Conservation (phyloP, 202 grass and related monocot species). For the Panicum hallii region DNA sequence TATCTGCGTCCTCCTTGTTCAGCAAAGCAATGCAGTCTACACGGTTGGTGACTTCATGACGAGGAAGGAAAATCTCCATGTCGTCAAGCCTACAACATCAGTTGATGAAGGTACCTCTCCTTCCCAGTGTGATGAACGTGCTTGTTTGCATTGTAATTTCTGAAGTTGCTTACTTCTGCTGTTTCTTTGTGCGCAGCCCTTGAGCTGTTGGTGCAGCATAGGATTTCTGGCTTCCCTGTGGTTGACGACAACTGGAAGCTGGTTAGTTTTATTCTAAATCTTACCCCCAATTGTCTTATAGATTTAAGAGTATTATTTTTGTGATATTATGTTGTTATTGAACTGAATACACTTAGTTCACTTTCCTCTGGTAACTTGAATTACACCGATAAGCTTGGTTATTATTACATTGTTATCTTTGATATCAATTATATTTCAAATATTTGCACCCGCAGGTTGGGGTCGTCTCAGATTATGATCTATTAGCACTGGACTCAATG, state of each 20-base stretch:
- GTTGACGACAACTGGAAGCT: constrained; percentile 82
- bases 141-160: not conserved
- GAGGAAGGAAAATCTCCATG: constrained; percentile 59
- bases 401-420: constrained; percentile 8
- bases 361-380: not conserved
- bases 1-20: constrained; percentile 10
- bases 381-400: not conserved
- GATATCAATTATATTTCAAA: constrained; percentile 13
- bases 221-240: constrained; percentile 89
- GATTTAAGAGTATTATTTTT: not conserved
- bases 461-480: constrained; percentile 96
- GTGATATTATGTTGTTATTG: not conserved
- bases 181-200: constrained; percentile 54
- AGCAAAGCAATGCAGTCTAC: constrained; percentile 71
- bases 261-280: constrained; percentile 45
- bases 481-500: constrained; percentile 88
- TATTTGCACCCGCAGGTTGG: constrained; percentile 71
- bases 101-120: constrained; percentile 76
- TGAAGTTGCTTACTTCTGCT: constrained; percentile 31
- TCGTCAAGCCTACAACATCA: constrained; percentile 63
- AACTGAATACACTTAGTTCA: not conserved
- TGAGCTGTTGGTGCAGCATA: constrained; percentile 71
- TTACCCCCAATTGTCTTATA: not conserved
- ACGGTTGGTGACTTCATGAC: constrained; percentile 97
- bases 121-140: not conserved